Percentiles rank a stretch among this genome's conserved stretches.
phyloP scores from a whole-genome alignment of 805 yeast species.

The Candida jianshihensis region DNA sequence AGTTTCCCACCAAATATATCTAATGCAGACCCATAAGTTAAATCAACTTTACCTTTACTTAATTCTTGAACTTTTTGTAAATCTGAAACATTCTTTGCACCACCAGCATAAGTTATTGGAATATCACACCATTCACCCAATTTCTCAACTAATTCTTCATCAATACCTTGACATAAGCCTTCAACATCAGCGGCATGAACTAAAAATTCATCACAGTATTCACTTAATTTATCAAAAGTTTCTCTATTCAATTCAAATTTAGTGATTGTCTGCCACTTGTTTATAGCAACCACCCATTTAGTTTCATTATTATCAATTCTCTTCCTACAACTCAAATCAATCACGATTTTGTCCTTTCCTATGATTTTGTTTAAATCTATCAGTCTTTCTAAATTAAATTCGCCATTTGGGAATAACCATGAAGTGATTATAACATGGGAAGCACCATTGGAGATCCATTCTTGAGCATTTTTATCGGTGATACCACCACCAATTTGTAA shows the following conservation, averaged over 20 bases:
- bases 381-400: conserved; percentile 46
- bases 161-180: conserved; percentile 92
- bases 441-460: conserved; percentile 78
- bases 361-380: conserved; percentile 41
- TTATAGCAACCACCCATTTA: conserved; percentile 92
- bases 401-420: conserved; percentile 71
- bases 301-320: conserved; percentile 17
- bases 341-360: conserved; percentile 65
- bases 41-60: conserved; percentile 79
- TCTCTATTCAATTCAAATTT: conserved; percentile 45
- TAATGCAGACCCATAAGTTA: conserved; percentile 88
- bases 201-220: conserved; percentile 78
- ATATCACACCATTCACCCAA: conserved; percentile 77
- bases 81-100: conserved; percentile 74
- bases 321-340: conserved; percentile 81
- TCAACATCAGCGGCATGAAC: conserved; percentile 99
- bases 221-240: conserved; percentile 45
- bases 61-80: conserved; percentile 55
- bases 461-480: conserved; percentile 58
- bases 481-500: conserved; percentile 95
- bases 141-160: conserved; percentile 61
- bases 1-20: conserved; percentile 91
- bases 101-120: conserved; percentile 94
- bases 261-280: conserved; percentile 94
- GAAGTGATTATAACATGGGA: conserved; percentile 88